phyloP scores from a whole-genome alignment of 73 alveolate genomes.

The Tetrahymena borealis region DNA sequence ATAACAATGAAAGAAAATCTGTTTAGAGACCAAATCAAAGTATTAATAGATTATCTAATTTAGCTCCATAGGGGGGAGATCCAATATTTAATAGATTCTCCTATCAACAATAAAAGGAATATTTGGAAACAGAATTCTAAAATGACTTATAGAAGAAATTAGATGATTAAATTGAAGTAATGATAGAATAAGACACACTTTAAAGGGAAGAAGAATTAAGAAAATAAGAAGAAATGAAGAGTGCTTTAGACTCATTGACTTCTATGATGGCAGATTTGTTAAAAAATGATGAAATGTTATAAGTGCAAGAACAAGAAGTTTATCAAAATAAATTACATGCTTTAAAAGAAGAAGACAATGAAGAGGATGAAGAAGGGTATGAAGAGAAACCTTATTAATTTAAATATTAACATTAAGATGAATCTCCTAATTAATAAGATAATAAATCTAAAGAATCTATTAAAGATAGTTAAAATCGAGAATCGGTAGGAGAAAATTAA shows the following conservation, averaged over 20 bases:
- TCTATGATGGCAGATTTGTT: background rate
- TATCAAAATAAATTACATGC: background rate
- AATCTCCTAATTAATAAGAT: background rate
- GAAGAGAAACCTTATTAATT: background rate
- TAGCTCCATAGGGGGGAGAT: background rate
- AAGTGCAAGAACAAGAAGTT: background rate
- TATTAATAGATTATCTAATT: background rate
- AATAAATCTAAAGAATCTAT: background rate
- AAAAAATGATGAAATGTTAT: background rate
- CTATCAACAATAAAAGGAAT: background rate
- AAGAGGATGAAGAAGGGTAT: background rate
- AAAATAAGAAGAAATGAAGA: background rate
- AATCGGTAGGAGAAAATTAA: background rate
- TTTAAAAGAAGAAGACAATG: background rate
- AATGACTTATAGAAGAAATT: background rate
- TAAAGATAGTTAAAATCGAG: background rate
- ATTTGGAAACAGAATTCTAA: background rate
- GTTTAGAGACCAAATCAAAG: background rate
- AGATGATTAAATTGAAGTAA: background rate
- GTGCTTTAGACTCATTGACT: background rate
- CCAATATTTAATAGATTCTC: background rate
- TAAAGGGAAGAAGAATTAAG: background rate
- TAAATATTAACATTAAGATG: background rate
- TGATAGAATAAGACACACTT: background rate
- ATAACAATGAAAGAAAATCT: background rate